These are phyloP conservation scores for Arctostaphylos glauca DNA, from an alignment of 148 eudicot genomes.

Conservation along the genomic window DNA sequence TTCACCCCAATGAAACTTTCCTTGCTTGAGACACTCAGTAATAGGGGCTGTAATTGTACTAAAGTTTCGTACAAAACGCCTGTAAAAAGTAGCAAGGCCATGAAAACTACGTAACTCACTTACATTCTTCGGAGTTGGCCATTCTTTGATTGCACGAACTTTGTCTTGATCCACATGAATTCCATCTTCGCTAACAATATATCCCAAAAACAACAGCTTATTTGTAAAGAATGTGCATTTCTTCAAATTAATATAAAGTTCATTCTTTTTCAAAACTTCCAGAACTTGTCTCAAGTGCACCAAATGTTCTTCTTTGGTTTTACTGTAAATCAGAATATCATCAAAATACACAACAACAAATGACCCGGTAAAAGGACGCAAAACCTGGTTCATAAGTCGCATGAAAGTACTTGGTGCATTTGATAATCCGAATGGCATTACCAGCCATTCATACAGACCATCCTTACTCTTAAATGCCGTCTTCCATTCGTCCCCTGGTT, in stretches of 20 bases:
- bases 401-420: no score
- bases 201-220: neutral
- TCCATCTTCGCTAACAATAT: neutral
- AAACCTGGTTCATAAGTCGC: no score
- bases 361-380: neutral
- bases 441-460: neutral
- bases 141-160: neutral
- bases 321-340: neutral
- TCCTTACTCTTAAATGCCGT: neutral
- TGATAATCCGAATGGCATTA: neutral
- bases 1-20: neutral
- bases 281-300: neutral
- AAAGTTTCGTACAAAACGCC: no score
- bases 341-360: constrained; percentile 12
- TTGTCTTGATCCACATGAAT: neutral
- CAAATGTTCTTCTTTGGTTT: neutral
- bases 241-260: neutral
- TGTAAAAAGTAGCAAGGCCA: neutral
- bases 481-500: no score
- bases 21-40: neutral
- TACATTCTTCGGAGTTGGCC: neutral
- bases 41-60: neutral
- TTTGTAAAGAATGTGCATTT: neutral
- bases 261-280: neutral
- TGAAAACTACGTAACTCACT: neutral